A percentile compares a stretch with the other conserved stretches of the same genome.
These are phyloP conservation scores for Fusarium sp. DNA, from an alignment of 2,329 filamentous ascomycete genomes.

Conservation along the genomic window DNA sequence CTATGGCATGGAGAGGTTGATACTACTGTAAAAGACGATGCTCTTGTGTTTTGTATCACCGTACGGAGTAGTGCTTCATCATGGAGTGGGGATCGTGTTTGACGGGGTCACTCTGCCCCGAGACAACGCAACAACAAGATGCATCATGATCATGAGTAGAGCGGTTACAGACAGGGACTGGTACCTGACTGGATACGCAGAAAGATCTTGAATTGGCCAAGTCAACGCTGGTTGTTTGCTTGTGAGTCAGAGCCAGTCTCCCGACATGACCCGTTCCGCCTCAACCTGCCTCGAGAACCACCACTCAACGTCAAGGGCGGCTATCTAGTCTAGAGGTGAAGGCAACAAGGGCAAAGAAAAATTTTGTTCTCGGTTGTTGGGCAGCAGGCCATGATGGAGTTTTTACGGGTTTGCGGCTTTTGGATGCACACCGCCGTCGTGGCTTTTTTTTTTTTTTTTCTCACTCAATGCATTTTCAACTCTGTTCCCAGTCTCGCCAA, in stretches of 20 bases:
- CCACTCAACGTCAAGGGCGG: constrained; percentile 19
- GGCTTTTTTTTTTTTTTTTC: constrained; percentile 18
- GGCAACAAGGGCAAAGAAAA: neutral
- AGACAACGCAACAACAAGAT: neutral
- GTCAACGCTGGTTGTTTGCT: neutral
- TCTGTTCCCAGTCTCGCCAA: constrained; percentile 25
- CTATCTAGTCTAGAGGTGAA: constrained; percentile 19
- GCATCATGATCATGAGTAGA: neutral
- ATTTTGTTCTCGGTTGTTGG: constrained; percentile 1
- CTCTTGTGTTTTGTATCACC: neutral
- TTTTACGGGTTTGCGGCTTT: constrained; percentile 30
- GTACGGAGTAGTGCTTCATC: neutral
- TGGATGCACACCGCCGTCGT: constrained; percentile 33
- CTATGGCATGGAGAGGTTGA: constrained; percentile 1
- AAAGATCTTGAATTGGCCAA: neutral
- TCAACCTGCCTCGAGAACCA: constrained; percentile 4
- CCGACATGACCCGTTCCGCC: constrained; percentile 21
- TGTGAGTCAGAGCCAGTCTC: constrained; percentile 8
- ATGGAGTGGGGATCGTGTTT: neutral
- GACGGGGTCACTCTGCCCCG: neutral
- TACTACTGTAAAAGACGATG: neutral
- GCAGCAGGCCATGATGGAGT: constrained; percentile 22
- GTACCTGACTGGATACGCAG: constrained; percentile 2
- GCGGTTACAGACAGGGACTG: neutral
- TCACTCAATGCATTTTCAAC: neutral